Evolutionary conservation across 257 asterid genomes (phyloP).

Genomic region (Lycium barbarum): DNA sequence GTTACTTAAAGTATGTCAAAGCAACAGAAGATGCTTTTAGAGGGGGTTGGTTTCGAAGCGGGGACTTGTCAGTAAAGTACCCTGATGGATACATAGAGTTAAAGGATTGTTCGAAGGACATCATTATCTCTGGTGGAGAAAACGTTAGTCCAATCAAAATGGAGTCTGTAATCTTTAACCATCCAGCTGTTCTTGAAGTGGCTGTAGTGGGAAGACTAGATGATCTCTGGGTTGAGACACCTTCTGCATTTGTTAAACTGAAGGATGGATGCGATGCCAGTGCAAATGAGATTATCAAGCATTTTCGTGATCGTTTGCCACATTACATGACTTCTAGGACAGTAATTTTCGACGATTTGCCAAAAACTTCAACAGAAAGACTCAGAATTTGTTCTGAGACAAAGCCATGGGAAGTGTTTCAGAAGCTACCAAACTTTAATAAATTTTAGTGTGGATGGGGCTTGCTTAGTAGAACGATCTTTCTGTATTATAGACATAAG

Average conservation of each 20-base stretch:
- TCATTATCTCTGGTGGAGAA: conserved; percentile 25
- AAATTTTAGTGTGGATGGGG: neutral
- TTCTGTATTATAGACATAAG: neutral
- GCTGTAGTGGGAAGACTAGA: conserved; percentile 21
- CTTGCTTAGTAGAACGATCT: neutral
- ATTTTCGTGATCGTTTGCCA: conserved; percentile 19
- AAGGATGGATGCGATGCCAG: conserved; percentile 18
- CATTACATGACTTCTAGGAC: conserved; percentile 22
- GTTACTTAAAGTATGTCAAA: conserved; percentile 21
- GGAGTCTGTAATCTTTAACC: conserved; percentile 18
- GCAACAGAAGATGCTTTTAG: conserved; percentile 27
- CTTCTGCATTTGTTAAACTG: neutral
- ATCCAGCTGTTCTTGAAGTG: conserved; percentile 21
- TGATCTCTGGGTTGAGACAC: conserved; percentile 25
- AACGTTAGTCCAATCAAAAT: conserved; percentile 19
- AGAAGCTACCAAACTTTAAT: conserved; percentile 9
- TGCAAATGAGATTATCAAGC: conserved; percentile 22
- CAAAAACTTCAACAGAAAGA: conserved; percentile 20
- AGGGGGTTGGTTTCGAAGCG: conserved; percentile 26
- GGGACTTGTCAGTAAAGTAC: conserved; percentile 12
- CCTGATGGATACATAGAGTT: conserved; percentile 28
- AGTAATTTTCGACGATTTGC: conserved; percentile 12
- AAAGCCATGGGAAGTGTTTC: conserved; percentile 23
- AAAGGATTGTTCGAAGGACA: conserved; percentile 19
- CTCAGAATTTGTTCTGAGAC: conserved; percentile 20